phyloP scores from a whole-genome alignment of 441 rosid species.

The Theobroma grandiflorum region DNA sequence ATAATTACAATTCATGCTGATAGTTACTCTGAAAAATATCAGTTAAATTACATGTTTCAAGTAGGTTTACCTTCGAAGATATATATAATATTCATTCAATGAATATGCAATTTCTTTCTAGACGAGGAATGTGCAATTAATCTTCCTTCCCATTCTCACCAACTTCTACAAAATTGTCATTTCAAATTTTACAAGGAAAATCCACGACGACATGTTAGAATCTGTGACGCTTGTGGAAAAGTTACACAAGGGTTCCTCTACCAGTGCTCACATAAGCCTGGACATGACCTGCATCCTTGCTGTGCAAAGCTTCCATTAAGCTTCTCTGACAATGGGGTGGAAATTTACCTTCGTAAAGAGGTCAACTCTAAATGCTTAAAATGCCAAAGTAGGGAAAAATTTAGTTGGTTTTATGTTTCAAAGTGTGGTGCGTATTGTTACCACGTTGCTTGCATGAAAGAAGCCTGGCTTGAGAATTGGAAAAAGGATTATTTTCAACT shows the following conservation, averaged over 20 bases:
- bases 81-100: not conserved
- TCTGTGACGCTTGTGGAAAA: conserved; percentile 37
- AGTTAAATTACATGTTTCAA: too few species aligned
- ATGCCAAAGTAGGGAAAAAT: conserved; percentile 12
- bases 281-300: conserved; percentile 39
- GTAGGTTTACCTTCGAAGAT: too few species aligned
- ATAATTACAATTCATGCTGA: too few species aligned
- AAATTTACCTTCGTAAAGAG: not conserved
- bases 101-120: conserved; percentile 34
- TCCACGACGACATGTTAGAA: conserved; percentile 5
- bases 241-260: conserved; percentile 33
- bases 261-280: conserved; percentile 23
- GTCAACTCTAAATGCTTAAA: not conserved
- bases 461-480: not conserved
- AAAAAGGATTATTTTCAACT: not conserved
- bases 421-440: not conserved
- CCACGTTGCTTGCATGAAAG: conserved; percentile 29
- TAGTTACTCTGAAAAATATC: too few species aligned
- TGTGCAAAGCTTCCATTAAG: conserved; percentile 19
- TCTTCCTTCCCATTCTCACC: conserved; percentile 16
- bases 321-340: not conserved
- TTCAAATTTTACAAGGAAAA: conserved; percentile 23
- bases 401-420: conserved; percentile 35
- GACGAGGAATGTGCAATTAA: conserved; percentile 37
- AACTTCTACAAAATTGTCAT: conserved; percentile 27